phyloP scores from a whole-genome alignment of 805 yeast species.

The Metschnikowia cubensis region DNA sequence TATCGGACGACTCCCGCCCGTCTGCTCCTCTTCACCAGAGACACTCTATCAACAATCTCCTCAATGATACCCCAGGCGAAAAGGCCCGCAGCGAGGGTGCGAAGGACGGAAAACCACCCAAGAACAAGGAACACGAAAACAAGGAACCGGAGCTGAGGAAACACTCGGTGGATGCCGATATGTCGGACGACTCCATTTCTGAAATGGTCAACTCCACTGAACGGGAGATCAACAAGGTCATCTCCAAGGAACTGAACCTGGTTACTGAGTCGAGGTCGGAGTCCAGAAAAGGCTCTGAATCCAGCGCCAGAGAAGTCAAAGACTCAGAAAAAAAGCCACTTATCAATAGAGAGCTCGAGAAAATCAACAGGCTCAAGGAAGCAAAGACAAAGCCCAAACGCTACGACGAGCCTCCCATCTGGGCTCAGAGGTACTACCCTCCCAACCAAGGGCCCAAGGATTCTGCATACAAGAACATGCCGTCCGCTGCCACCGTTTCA shows the following conservation, averaged over 20 bases:
- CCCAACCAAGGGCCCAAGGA: constrained; percentile 11
- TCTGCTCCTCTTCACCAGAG: constrained; percentile 12
- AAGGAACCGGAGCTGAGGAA: not conserved
- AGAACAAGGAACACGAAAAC: not conserved
- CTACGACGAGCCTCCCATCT: constrained; percentile 64
- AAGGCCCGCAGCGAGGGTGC: too few relatives aligned
- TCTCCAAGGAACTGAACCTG: constrained; percentile 1
- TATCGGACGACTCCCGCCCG: not conserved
- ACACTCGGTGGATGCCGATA: not conserved
- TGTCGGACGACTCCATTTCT: constrained; percentile 9
- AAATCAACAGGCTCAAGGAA: constrained; percentile 20
- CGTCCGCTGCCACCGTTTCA: constrained; percentile 7
- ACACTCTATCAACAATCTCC: constrained; percentile 17
- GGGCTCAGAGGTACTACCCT: constrained; percentile 72
- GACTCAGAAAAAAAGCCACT: not conserved
- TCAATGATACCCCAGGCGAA: constrained; percentile 15
- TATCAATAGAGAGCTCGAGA: constrained; percentile 22
- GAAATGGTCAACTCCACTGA: constrained; percentile 7
- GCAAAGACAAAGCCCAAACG: constrained; percentile 50
- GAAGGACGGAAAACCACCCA: not conserved
- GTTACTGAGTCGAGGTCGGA: not conserved
- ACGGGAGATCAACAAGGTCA: constrained; percentile 8
- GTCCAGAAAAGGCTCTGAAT: not conserved
- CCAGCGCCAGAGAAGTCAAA: too few relatives aligned
- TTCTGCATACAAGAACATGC: not conserved